Conservation (phyloP, 371 early-diverging fungal species). For the Dentiscutata heterogama region DNA sequence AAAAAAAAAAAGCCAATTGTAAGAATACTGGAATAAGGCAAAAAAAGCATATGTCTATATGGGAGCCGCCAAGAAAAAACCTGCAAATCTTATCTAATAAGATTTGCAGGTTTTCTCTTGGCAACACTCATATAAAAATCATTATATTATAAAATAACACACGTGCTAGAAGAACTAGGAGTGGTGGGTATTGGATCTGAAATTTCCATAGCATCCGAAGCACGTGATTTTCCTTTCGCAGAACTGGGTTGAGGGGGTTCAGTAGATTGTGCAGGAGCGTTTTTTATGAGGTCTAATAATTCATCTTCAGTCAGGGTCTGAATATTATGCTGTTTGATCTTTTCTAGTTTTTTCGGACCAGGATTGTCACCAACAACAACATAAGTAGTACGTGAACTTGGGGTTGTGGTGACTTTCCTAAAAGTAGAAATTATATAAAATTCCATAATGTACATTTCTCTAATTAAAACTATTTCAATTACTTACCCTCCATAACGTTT, state of each 20-base stretch:
- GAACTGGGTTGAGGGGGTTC: not conserved
- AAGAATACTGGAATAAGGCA: not conserved
- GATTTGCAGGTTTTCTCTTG: too few species aligned
- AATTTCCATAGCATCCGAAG: slow-evolving; percentile 1
- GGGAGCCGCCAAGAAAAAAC: too few species aligned
- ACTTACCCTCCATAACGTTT: slow-evolving; percentile 91
- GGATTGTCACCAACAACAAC: slow-evolving; percentile 94
- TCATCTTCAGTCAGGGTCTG: slow-evolving; percentile 90
- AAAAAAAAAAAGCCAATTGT: not conserved
- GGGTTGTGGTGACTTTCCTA: slow-evolving; percentile 85
- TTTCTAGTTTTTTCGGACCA: slow-evolving; percentile 91
- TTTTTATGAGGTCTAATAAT: slow-evolving; percentile 84
- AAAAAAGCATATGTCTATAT: not conserved
- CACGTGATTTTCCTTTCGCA: slow-evolving; percentile 45
- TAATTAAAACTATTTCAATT: not conserved
- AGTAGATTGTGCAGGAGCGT: slow-evolving; percentile 52
- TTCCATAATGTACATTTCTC: not conserved
- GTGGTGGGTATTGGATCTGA: not conserved
- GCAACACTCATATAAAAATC: not conserved
- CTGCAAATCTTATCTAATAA: too few species aligned
- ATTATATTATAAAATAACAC: not conserved
- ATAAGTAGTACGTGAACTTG: slow-evolving; percentile 93
- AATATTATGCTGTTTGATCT: slow-evolving; percentile 81
- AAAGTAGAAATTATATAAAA: slow-evolving; percentile 1
- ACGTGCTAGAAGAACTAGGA: not conserved